Evolutionary conservation across 1,284 basidiomycete genomes (phyloP).

Genomic region (Naganishia sp.): DNA sequence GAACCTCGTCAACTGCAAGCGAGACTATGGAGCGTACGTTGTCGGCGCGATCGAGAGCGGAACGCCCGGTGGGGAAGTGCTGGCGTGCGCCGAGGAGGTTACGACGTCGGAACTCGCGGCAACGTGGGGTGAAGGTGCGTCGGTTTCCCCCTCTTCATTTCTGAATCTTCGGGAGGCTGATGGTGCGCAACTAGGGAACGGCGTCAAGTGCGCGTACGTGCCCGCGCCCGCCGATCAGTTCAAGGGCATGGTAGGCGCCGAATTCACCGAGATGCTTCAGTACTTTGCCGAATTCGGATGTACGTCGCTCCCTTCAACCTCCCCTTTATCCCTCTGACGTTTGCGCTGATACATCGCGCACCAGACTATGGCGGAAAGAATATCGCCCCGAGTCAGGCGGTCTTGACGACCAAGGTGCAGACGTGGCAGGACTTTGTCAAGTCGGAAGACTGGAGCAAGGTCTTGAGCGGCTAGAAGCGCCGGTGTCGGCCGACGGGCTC

Average conservation of each 20-base stretch:
- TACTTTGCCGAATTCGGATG: constrained; percentile 34
- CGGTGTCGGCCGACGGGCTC: not conserved
- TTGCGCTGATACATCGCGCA: not conserved
- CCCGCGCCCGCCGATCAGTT: constrained; percentile 18
- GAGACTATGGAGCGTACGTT: constrained; percentile 33
- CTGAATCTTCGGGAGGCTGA: not conserved
- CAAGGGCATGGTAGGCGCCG: constrained; percentile 18
- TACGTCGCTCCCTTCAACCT: no score
- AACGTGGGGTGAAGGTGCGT: constrained; percentile 22
- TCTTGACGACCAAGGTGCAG: constrained; percentile 27
- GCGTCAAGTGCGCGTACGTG: constrained; percentile 11
- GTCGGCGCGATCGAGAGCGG: constrained; percentile 31
- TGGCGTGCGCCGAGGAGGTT: constrained; percentile 29
- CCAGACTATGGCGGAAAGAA: constrained; percentile 35
- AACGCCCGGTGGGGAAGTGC: constrained; percentile 5
- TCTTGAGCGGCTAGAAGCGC: not conserved
- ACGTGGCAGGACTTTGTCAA: constrained; percentile 31
- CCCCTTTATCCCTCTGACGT: no score
- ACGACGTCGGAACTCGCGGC: constrained; percentile 12
- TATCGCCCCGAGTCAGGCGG: constrained; percentile 17
- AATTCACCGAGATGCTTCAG: constrained; percentile 32
- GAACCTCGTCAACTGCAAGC: constrained; percentile 19
- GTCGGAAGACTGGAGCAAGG: constrained; percentile 30
- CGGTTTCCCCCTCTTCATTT: no score
- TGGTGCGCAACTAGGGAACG: constrained; percentile 1